A percentile compares a stretch with the other conserved stretches of the same genome.
Conservation (phyloP, 2,329 filamentous ascomycete genomes). For the Xylaria sp. region DNA sequence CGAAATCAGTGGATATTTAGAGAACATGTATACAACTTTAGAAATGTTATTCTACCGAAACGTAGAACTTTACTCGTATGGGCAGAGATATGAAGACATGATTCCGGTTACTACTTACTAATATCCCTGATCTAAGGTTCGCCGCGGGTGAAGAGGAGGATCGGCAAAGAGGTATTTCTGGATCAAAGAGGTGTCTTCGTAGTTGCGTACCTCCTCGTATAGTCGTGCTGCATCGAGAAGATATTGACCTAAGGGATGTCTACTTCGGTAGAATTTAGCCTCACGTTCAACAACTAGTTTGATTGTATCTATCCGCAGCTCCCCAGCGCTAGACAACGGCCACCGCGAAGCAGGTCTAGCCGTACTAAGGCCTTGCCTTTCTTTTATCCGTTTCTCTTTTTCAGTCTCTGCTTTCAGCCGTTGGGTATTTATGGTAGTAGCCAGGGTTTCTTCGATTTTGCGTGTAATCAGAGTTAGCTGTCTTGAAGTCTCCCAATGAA, state of each 20-base stretch:
- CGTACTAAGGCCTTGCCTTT: conserved; percentile 4
- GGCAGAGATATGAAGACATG: neutral
- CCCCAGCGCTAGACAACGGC: neutral
- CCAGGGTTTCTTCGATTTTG: conserved; percentile 11
- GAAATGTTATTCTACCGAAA: neutral
- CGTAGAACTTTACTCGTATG: neutral
- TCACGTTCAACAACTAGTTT: neutral
- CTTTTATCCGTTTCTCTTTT: neutral
- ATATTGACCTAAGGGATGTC: conserved; percentile 20
- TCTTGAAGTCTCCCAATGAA: conserved; percentile 34
- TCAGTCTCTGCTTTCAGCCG: neutral
- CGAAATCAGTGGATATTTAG: neutral
- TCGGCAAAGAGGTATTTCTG: conserved; percentile 31
- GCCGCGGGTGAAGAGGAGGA: conserved; percentile 43
- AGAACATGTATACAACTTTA: neutral
- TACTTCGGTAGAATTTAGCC: neutral
- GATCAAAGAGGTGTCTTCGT: conserved; percentile 28
- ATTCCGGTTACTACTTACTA: conserved; percentile 28
- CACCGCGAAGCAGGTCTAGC: neutral
- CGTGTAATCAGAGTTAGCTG: conserved; percentile 23
- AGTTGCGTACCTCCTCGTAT: conserved; percentile 30
- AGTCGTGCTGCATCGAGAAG: conserved; percentile 26
- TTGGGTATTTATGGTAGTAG: neutral
- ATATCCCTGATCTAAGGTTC: conserved; percentile 49
- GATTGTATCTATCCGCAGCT: neutral